These are phyloP conservation scores for Neckera pumila DNA, from an alignment of 225 moss, liverwort and hornwort species.

Conservation along the genomic window DNA sequence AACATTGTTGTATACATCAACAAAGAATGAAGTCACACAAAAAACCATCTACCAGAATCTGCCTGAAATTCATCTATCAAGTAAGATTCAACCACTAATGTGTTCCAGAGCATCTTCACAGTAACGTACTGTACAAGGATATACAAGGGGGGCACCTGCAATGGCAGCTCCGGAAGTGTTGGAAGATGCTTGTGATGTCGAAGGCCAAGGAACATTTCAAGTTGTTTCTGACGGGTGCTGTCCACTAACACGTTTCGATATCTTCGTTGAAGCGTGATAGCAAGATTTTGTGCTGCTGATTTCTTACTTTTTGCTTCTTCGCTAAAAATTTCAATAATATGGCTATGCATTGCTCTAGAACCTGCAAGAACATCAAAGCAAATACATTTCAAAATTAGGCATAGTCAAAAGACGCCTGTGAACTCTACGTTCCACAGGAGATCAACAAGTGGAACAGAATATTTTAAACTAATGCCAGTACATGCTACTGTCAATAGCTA, in stretches of 20 bases:
- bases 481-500: background rate
- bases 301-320: slow-evolving; percentile 91
- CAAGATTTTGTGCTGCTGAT: slow-evolving; percentile 86
- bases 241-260: slow-evolving; percentile 85
- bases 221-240: slow-evolving; percentile 86
- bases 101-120: background rate
- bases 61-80: background rate
- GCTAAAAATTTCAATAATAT: slow-evolving; percentile 93
- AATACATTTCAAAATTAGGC: background rate
- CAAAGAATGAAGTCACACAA: background rate
- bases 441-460: background rate
- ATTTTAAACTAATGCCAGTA: background rate
- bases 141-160: slow-evolving; percentile 41
- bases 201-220: slow-evolving; percentile 90
- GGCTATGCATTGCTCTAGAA: slow-evolving; percentile 98
- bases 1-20: background rate
- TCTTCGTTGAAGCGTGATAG: slow-evolving; percentile 91
- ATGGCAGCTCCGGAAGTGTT: slow-evolving; percentile 72
- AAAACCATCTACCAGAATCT: background rate
- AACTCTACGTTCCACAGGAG: background rate
- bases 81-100: background rate
- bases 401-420: background rate
- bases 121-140: background rate
- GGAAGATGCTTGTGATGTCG: slow-evolving; percentile 84
- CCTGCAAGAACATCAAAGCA: slow-evolving; percentile 13